phyloP scores from a whole-genome alignment of 169 alveolate genomes.

The Babesia gibsoni region DNA sequence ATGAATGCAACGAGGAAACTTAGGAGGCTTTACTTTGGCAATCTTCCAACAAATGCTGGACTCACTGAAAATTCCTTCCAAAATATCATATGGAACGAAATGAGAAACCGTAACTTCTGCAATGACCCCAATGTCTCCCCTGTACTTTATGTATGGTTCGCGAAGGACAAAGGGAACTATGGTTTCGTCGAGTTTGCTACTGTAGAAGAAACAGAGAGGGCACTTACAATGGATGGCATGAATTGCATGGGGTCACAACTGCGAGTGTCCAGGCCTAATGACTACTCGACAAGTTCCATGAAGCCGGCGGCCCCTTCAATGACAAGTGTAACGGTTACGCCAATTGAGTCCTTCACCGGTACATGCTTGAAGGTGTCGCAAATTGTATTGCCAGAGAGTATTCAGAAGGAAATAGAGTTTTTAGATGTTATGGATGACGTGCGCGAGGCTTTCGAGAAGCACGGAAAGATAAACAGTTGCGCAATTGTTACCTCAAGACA shows the following conservation, averaged over 20 bases:
- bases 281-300: conserved; percentile 74
- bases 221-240: conserved; percentile 88
- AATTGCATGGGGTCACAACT: conserved; percentile 85
- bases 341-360: conserved; percentile 40
- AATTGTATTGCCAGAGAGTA: conserved; percentile 35
- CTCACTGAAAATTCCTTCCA: conserved; percentile 86
- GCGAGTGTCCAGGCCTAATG: conserved; percentile 89
- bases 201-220: conserved; percentile 89
- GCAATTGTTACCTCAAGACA: conserved; percentile 64
- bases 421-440: conserved; percentile 69
- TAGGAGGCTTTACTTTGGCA: conserved; percentile 86
- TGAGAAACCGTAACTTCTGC: conserved; percentile 83
- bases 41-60: conserved; percentile 84
- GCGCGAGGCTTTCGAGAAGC: conserved; percentile 70
- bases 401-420: conserved; percentile 64
- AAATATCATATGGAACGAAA: conserved; percentile 85
- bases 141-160: conserved; percentile 89
- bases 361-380: conserved; percentile 30
- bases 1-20: conserved; percentile 86
- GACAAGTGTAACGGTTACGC: background rate
- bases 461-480: conserved; percentile 67
- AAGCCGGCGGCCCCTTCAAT: conserved; percentile 34
- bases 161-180: conserved; percentile 89
- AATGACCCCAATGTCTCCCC: conserved; percentile 85
- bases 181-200: conserved; percentile 90